These are phyloP conservation scores for Brasenia schreberi DNA, from an alignment of 164 flowering plant species.

Conservation along the genomic window DNA sequence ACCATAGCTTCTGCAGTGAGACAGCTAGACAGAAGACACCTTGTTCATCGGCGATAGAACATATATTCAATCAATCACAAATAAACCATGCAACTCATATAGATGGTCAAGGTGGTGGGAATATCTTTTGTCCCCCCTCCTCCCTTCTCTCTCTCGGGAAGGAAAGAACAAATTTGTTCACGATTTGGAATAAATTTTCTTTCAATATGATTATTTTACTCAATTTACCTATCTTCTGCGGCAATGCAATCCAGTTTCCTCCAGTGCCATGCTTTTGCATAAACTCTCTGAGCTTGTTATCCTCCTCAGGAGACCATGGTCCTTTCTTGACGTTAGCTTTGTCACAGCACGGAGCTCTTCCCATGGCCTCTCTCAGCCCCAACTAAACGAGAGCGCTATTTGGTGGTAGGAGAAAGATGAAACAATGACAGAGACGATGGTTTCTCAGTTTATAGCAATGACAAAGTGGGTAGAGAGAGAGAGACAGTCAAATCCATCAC, in stretches of 20 bases:
- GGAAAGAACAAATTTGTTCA: too few relatives aligned
- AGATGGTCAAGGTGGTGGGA: too few relatives aligned
- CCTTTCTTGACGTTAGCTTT: conserved; percentile 86
- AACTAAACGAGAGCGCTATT: conserved; percentile 1
- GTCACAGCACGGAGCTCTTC: conserved; percentile 95
- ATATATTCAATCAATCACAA: too few relatives aligned
- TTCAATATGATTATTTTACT: too few relatives aligned
- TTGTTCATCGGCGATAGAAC: too few relatives aligned
- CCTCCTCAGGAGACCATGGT: conserved; percentile 94
- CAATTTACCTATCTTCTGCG: conserved; percentile 59
- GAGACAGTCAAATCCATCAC: conserved; percentile 17
- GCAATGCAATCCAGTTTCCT: conserved; percentile 86
- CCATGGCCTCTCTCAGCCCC: conserved; percentile 25
- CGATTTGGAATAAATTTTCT: too few relatives aligned
- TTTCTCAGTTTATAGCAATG: conserved; percentile 3
- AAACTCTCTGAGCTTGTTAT: conserved; percentile 57
- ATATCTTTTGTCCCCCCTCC: too few relatives aligned
- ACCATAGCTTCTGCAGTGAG: too few relatives aligned
- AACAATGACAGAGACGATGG: conserved; percentile 12
- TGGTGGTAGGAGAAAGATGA: conserved; percentile 3
- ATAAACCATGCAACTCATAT: too few relatives aligned
- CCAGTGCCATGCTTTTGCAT: conserved; percentile 67
- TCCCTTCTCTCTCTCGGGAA: too few relatives aligned
- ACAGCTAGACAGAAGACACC: too few relatives aligned
- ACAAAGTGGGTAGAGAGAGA: conserved; percentile 36